Base-by-base conservation (phyloP, 192 early-diverging fungal genomes). In the Coemansia umbellata region DNA sequence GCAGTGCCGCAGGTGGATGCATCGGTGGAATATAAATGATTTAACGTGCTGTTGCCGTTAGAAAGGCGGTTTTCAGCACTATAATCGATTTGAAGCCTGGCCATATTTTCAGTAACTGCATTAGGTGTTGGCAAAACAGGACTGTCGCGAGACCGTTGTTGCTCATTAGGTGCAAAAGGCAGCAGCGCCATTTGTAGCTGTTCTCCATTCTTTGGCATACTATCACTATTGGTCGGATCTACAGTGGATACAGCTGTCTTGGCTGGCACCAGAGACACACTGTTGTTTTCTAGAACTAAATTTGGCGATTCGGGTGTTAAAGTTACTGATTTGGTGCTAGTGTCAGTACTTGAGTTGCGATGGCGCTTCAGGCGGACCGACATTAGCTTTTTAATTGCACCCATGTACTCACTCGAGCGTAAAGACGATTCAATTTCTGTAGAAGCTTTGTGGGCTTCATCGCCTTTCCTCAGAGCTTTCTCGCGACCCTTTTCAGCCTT, bases 361-460 rank as follows among this genome's bases (percentile, higher is more conserved):
- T 27, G 31, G 26, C 56, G 69, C 19, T 48, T 55, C 41, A 64
- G 43, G 7, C 69, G 63, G 8, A 45, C 55, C 14, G 50, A 31
- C 32, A 69, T 58, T n/a, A 69, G 59, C 54, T 58, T 57, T 40
- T 44, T 58, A 10, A 74, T 10, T 11, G 63, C 60, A 3, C 55
- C 41, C 6, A 47, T 30, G 27, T 74, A 63, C 32, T 74, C 71
- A 26, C 44, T 48, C 4, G 63, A 51, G 15, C 67, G 69, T 48
- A 50, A 37, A 5, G 53, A 50, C 15, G 37, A 13, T 8, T 17
- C 11, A 17, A 33, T 51, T 18, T 49, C 40, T n/a, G n/a, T n/a
- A 23, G 23, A 5, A 18, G 28, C 39, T 9, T 33, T 37, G 22
- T 28, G 30, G 17, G 7, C 13, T 32, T 31, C n/a, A 15, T 43